These are phyloP conservation scores for Hypoxylon sp. DNA, from an alignment of 2,329 filamentous ascomycete genomes.

Conservation along the genomic window DNA sequence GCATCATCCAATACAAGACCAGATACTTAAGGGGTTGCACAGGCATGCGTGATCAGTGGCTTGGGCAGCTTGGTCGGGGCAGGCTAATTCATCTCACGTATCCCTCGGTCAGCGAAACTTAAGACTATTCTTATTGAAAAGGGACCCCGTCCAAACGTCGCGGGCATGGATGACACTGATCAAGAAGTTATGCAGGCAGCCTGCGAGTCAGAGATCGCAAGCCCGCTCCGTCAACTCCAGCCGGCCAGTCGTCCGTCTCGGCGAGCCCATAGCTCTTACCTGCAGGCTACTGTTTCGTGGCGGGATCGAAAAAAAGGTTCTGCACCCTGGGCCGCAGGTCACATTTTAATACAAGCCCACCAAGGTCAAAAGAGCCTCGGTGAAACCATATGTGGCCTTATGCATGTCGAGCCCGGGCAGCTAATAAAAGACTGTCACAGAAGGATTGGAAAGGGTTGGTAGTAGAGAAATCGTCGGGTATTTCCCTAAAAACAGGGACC, in stretches of 20 bases:
- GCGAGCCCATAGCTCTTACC: slow-evolving; percentile 35
- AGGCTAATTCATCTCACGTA: slow-evolving; percentile 26
- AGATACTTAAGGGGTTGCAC: slow-evolving; percentile 17
- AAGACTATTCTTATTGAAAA: slow-evolving; percentile 34
- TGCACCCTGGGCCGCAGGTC: slow-evolving; percentile 28
- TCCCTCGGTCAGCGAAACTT: slow-evolving; percentile 38
- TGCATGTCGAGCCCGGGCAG: slow-evolving; percentile 31
- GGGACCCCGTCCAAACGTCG: slow-evolving; percentile 26
- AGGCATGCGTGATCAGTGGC: slow-evolving; percentile 19
- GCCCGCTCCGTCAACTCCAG: slow-evolving; percentile 10
- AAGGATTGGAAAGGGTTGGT: slow-evolving; percentile 10
- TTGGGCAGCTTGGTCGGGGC: slow-evolving; percentile 16
- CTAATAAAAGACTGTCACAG: slow-evolving; percentile 2
- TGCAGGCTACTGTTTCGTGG: slow-evolving; percentile 37
- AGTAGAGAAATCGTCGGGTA: neutral
- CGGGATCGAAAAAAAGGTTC: slow-evolving; percentile 30
- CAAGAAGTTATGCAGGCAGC: slow-evolving; percentile 39
- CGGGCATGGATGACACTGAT: slow-evolving; percentile 39
- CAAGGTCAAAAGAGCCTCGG: slow-evolving; percentile 40
- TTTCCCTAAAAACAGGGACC: slow-evolving; percentile 4
- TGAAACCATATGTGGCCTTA: slow-evolving; percentile 41
- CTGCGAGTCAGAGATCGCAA: slow-evolving; percentile 45
- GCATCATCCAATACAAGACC: slow-evolving; percentile 33
- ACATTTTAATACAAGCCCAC: slow-evolving; percentile 33
- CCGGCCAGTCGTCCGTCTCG: slow-evolving; percentile 29